phyloP scores from a whole-genome alignment of 306 rosid genomes.

The Cucumis sativus region DNA sequence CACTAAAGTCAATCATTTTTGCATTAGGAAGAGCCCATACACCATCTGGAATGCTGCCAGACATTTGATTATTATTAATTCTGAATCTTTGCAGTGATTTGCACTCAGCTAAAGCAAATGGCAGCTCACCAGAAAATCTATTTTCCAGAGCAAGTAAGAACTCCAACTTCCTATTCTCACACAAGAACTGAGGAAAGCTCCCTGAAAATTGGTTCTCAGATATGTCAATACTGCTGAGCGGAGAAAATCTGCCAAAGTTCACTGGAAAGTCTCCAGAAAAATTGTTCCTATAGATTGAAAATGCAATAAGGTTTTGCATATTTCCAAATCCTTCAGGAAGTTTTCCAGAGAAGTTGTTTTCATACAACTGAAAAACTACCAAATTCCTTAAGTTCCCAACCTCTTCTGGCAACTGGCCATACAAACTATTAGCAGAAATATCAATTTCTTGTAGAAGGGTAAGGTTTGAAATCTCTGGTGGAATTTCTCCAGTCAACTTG shows the following conservation, averaged over 20 bases:
- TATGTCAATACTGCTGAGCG: slow-evolving; percentile 66
- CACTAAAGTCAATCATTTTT: slow-evolving; percentile 59
- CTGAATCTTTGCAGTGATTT: slow-evolving; percentile 66
- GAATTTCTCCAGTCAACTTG: slow-evolving; percentile 62
- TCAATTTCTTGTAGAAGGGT: slow-evolving; percentile 68
- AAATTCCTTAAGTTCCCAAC: slow-evolving; percentile 56
- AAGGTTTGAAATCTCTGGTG: slow-evolving; percentile 52
- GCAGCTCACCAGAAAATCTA: slow-evolving; percentile 62
- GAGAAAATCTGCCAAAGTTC: slow-evolving; percentile 58
- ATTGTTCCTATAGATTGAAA: slow-evolving; percentile 60
- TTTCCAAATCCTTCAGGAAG: slow-evolving; percentile 77
- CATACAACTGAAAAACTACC: slow-evolving; percentile 64
- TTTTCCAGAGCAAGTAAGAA: slow-evolving; percentile 80
- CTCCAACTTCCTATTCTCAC: slow-evolving; percentile 43
- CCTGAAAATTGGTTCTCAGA: slow-evolving; percentile 92
- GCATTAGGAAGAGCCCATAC: slow-evolving; percentile 74
- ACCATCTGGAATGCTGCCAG: slow-evolving; percentile 53
- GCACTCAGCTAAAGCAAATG: slow-evolving; percentile 50
- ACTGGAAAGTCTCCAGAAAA: slow-evolving; percentile 61
- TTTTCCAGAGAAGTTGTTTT: slow-evolving; percentile 65
- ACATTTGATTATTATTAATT: slow-evolving; percentile 47
- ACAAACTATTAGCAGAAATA: slow-evolving; percentile 45
- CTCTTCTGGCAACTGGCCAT: slow-evolving; percentile 52
- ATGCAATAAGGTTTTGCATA: slow-evolving; percentile 48
- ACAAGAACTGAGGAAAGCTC: slow-evolving; percentile 66